Conservation (phyloP, 148 eudicot genomes). For the Bassia scoparia region DNA sequence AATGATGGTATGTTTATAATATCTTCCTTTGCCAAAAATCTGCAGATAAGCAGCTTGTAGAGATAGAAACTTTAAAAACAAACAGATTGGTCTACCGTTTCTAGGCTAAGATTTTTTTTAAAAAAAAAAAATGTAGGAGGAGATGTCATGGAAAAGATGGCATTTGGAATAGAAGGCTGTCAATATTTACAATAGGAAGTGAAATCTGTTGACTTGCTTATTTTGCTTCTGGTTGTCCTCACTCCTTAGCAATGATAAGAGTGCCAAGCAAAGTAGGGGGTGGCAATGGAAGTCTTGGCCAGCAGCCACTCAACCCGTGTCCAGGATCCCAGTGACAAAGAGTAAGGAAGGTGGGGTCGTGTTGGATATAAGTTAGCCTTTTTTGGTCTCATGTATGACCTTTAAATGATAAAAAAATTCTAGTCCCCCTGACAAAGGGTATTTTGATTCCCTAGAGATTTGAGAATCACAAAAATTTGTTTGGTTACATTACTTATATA, state of each 20-base stretch:
- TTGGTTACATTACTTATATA: too few species aligned
- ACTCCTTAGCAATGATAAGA: neutral
- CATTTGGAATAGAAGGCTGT: neutral
- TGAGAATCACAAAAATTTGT: too few species aligned
- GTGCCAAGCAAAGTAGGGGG: neutral
- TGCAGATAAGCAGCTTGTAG: neutral
- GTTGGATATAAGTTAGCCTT: too few species aligned
- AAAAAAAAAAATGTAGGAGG: too few species aligned
- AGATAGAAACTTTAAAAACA: too few species aligned
- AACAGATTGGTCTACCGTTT: neutral
- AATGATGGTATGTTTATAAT: neutral
- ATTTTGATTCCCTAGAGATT: too few species aligned
- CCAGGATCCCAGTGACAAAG: neutral
- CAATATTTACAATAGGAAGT: neutral
- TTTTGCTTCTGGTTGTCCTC: neutral
- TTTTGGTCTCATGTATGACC: too few species aligned
- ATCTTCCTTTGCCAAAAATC: neutral
- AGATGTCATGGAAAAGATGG: neutral
- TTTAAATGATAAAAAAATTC: too few species aligned
- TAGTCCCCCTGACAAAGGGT: too few species aligned
- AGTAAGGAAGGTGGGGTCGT: neutral
- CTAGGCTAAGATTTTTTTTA: too few species aligned
- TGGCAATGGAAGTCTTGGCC: neutral
- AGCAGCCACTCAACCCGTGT: too few species aligned
- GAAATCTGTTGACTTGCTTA: too few species aligned